These are phyloP conservation scores for Pneumocystis carinii DNA, from an alignment of 1,139 yeast genomes.

Conservation along the genomic window DNA sequence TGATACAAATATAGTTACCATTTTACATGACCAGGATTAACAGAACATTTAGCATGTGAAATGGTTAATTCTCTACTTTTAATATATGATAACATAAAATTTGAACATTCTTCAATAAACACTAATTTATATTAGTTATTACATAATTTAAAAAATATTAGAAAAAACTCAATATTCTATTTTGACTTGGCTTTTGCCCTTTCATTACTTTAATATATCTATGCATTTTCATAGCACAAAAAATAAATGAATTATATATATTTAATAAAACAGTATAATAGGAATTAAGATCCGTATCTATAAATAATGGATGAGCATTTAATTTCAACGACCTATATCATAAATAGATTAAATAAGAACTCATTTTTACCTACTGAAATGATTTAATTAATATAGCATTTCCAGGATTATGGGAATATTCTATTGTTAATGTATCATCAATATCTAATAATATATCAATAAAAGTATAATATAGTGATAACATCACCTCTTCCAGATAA, in stretches of 20 bases:
- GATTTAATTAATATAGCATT: conserved; percentile 6
- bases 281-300: conserved; percentile 12
- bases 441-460: conserved; percentile 5
- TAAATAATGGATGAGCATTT: conserved; percentile 7
- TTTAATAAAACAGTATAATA: conserved; percentile 12
- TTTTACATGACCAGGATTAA: not conserved
- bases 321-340: conserved; percentile 8
- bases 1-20: not conserved
- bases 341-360: not conserved
- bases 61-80: not conserved
- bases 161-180: not conserved
- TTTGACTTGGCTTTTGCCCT: not conserved
- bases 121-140: not conserved
- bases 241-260: conserved; percentile 13
- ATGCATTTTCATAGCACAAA: conserved; percentile 13
- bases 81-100: not conserved
- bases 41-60: not conserved
- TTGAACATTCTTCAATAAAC: not conserved
- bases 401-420: conserved; percentile 9
- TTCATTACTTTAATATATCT: conserved; percentile 1
- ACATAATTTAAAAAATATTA: not conserved
- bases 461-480: not conserved
- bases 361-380: conserved; percentile 7
- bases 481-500: conserved; percentile 4
- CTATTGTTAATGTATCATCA: conserved; percentile 11